Conservation (phyloP, 495 filamentous ascomycete genomes). For the Neurospora tetraspora region DNA sequence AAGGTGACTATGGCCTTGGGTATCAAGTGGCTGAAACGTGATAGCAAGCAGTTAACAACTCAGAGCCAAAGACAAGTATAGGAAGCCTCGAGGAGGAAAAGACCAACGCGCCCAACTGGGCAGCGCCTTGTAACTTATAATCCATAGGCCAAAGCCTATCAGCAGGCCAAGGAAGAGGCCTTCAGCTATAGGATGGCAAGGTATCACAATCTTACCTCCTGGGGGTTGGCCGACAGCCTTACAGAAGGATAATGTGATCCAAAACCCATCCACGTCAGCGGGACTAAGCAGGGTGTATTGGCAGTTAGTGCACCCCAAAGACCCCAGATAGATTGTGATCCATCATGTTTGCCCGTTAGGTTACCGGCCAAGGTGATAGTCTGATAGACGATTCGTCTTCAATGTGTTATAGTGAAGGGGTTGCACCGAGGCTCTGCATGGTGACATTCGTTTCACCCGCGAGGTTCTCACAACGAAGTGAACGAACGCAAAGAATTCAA, state of each 20-base stretch:
- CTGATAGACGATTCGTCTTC: not conserved
- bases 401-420: not conserved
- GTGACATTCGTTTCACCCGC: not conserved
- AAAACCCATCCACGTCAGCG: not conserved
- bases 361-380: not conserved
- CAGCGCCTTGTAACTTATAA: not conserved
- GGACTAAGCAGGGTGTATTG: not conserved
- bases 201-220: not conserved
- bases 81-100: not conserved
- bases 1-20: not conserved
- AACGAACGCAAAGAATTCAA: not conserved
- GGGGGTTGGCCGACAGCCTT: not conserved
- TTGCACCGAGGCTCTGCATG: not conserved
- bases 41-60: not conserved
- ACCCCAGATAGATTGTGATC: not conserved
- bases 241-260: not conserved
- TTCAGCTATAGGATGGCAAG: not conserved
- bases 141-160: not conserved
- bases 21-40: not conserved
- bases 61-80: not conserved
- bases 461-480: not conserved
- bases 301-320: not conserved
- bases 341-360: not conserved
- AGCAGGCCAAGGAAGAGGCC: not conserved
- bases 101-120: not conserved